Evolutionary conservation across 2,329 filamentous ascomycete species (phyloP), one percentile per base, ranked within the genome.

Genomic region (Knufia fluminis): DNA sequence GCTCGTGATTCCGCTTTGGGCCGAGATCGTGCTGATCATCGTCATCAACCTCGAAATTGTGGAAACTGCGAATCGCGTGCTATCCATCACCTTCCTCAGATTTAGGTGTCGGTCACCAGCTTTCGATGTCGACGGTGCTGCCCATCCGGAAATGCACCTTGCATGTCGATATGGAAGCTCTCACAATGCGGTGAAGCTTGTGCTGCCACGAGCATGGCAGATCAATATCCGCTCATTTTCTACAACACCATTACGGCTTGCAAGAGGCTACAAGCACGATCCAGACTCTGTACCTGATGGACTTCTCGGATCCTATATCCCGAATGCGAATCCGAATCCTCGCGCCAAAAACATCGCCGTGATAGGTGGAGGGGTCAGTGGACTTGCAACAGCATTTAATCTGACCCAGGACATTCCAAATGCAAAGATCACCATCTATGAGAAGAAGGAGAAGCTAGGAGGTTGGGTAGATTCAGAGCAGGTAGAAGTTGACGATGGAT

Each of bases 351-450:
- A 71, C 59, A 66, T 87, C 49, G 86, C 85, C 20, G 74, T 94
- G 46, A 66, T 94, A 24, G 89, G 89, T 46, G 87, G 82, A 52
- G 89, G 89, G 35, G 82, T 95, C 62, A 92, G 87, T 1, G 89
- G 89, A 45, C 76, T 95, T 42, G 78, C 83, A 31, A 76, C 82
- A 33, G 87, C 88, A 24, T 87, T 86, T 70, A 89, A 86, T 65
- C 73, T 95, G 39, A 74, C 81, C 10, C 78, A 79, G 57, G 72
- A 82, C 59, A 75, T 85, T n/a, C 79, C 82, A 3, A 72, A 76
- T 49, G 75, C 80, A 28, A 79, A 80, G 46, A 81, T 98, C 60
- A 92, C 86, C 0, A 63, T 98, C 8, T 95, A 88, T 66, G 92
- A 98, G 65, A 76, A 77, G 17, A 76, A 73, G 23, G 64, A 77